Percentiles rank a stretch among this genome's conserved stretches.
phyloP scores from a whole-genome alignment of 1,139 yeast species.

The Nakaseomyces glabratus region DNA sequence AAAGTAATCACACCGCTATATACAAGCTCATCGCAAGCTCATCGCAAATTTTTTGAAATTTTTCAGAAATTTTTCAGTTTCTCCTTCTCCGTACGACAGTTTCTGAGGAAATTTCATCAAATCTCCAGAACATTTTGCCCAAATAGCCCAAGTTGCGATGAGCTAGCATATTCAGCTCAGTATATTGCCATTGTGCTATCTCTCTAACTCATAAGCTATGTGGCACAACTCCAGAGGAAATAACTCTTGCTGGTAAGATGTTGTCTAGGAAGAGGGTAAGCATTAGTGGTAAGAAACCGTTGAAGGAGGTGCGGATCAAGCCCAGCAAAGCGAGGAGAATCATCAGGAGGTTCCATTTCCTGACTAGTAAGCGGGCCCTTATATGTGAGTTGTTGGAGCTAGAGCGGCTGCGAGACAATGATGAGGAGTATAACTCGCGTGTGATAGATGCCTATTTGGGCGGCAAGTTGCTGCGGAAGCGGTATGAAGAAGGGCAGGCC shows the following conservation, averaged over 20 bases:
- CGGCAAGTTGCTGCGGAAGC: not conserved
- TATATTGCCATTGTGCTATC: too few relatives aligned
- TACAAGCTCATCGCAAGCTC: conserved; percentile 9
- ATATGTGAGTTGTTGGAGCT: conserved; percentile 31
- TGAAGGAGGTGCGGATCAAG: conserved; percentile 38
- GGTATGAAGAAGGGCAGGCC: conserved; percentile 1
- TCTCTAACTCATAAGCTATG: too few relatives aligned
- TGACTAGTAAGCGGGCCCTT: conserved; percentile 42
- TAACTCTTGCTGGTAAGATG: too few relatives aligned
- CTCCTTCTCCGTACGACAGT: too few relatives aligned
- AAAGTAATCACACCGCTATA: not conserved
- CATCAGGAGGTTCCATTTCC: conserved; percentile 58
- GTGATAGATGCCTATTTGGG: conserved; percentile 19
- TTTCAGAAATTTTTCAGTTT: conserved; percentile 8
- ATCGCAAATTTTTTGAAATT: conserved; percentile 11
- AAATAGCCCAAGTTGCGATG: not conserved
- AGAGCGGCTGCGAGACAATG: conserved; percentile 15
- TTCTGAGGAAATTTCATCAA: too few relatives aligned
- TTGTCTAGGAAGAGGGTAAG: conserved; percentile 20
- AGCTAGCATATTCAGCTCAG: too few relatives aligned
- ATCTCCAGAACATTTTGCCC: not conserved
- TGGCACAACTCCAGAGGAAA: too few relatives aligned
- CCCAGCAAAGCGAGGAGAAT: conserved; percentile 60
- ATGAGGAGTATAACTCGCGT: conserved; percentile 26
- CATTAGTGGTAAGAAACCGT: conserved; percentile 34